phyloP scores from a whole-genome alignment of 2,329 filamentous ascomycete species.

The Monilinia aucupariae region DNA sequence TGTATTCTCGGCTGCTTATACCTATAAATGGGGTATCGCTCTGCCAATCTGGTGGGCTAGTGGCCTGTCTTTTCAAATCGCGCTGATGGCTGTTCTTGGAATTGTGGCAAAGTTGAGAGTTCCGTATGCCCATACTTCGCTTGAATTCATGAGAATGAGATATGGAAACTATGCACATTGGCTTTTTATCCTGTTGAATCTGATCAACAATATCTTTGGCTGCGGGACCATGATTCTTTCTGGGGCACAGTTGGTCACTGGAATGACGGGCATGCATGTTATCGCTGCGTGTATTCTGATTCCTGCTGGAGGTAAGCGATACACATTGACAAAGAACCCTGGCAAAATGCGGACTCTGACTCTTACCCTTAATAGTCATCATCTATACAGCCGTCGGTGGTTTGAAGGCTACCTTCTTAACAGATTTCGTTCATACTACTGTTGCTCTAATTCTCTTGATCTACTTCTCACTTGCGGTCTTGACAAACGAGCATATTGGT shows the following conservation, averaged over 20 bases:
- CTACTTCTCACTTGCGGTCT: constrained; percentile 43
- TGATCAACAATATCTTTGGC: constrained; percentile 42
- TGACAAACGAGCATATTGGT: constrained; percentile 41
- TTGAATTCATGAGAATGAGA: constrained; percentile 45
- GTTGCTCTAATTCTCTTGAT: constrained; percentile 45
- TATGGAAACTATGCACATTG: constrained; percentile 42
- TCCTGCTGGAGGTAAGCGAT: constrained; percentile 24
- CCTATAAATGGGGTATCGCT: constrained; percentile 65
- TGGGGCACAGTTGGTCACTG: constrained; percentile 37
- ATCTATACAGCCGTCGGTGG: constrained; percentile 24
- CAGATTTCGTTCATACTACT: constrained; percentile 39
- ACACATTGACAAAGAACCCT: no score
- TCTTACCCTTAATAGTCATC: constrained; percentile 26
- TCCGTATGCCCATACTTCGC: constrained; percentile 46
- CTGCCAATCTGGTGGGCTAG: constrained; percentile 55
- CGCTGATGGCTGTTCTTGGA: constrained; percentile 44
- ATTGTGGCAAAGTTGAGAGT: constrained; percentile 46
- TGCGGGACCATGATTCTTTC: constrained; percentile 44
- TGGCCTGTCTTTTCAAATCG: constrained; percentile 45
- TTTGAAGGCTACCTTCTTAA: constrained; percentile 25
- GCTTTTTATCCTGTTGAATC: constrained; percentile 40
- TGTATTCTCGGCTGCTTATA: constrained; percentile 37
- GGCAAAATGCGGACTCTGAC: background rate
- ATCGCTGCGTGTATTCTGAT: constrained; percentile 25
- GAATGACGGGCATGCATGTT: constrained; percentile 24